Evolutionary conservation across 331 rosid species (phyloP).

Genomic region (Quercus tomentella): DNA sequence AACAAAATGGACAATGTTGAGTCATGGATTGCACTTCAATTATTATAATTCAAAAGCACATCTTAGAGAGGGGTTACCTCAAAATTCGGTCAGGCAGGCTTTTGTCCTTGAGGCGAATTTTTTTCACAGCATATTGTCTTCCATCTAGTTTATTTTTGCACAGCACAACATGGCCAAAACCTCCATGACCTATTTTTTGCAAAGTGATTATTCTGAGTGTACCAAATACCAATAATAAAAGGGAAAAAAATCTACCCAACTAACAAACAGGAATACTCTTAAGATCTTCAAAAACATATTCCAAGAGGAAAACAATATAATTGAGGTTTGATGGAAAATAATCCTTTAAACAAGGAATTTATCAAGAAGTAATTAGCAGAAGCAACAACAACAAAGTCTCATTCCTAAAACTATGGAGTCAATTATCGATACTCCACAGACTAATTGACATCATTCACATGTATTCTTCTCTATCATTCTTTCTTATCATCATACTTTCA

Average conservation of each 20-base stretch:
- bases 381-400: too few relatives aligned
- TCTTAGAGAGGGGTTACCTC: conserved; percentile 46
- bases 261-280: background rate
- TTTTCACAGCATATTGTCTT: conserved; percentile 94
- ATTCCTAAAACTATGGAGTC: too few relatives aligned
- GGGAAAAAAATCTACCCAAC: conserved; percentile 2
- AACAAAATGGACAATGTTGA: background rate
- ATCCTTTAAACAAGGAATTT: background rate
- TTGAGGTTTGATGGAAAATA: background rate
- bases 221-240: background rate
- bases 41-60: background rate
- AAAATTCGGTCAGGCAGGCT: conserved; percentile 82
- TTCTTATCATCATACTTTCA: too few relatives aligned
- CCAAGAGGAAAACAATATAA: background rate
- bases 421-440: too few relatives aligned
- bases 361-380: too few relatives aligned
- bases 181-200: conserved; percentile 80
- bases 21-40: background rate
- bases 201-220: conserved; percentile 12
- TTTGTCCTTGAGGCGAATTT: conserved; percentile 86
- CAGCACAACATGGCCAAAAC: conserved; percentile 92
- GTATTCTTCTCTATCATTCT: too few relatives aligned
- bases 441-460: too few relatives aligned
- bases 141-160: conserved; percentile 97
- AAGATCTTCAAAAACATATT: background rate